Evolutionary conservation across 805 yeast genomes (phyloP), one percentile per base, ranked within the genome.

Genomic region (Sugiyamaella boreocaroliniensis): DNA sequence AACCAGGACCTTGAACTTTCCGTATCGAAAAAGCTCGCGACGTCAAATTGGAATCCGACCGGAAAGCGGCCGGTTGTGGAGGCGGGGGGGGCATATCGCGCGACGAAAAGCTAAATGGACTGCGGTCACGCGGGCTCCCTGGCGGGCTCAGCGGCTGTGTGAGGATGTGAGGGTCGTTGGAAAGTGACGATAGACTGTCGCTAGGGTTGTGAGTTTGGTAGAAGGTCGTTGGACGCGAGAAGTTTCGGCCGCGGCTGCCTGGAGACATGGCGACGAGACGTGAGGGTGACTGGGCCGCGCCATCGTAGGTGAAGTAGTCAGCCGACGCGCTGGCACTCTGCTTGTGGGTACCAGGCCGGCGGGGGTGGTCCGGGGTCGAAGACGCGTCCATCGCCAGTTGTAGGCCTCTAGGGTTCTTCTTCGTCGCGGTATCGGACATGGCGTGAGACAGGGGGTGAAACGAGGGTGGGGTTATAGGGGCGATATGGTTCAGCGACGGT

Each of bases 211-310:
- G 56, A n/a, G 53, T 29, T 45, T 52, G 54, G 48, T 58, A 59
- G 37, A 56, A 52, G 19, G 61, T 59, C 43, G 58, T 49, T 2
- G 63, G 63, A 16, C 63, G 52, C 15, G 58, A 52, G 49, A 60
- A 60, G 52, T 60, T 60, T 29, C 58, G 49, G 16, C 58, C 52
- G 18, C 55, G 40, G 12, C 53, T 52, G 6, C 51, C 47, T n/a
- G 47, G 51, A 14, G 48, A 45, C 48, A 45, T 45, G 26, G 48
- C 41, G 9, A 45, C 40, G 7, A 19, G 48, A 15, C 41, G 20
- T 14, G 48, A 45, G 16, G 34, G 34, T 10, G 48, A 45, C n/a
- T 5, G 46, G 55, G 55, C 19, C 55, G 50, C 8, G 54, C 47
- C 20, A 32, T 37, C 48, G 32, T 45, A 29, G 20, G 40, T 29